Conservation (phyloP, 2,329 filamentous ascomycete genomes). For the Ustulina deusta region DNA sequence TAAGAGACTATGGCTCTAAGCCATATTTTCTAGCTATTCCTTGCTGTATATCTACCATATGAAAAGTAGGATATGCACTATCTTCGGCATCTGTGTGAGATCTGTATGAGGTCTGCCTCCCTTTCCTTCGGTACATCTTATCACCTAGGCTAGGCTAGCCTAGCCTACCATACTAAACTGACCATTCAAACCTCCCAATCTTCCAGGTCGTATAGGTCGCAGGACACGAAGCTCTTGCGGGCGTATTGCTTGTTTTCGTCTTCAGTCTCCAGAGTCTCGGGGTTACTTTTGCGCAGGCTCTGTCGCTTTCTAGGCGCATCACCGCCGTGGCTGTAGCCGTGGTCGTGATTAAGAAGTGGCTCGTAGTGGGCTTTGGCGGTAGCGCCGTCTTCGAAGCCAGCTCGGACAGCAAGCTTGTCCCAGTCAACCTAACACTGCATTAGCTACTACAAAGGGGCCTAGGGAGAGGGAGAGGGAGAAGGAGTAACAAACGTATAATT, state of each 20-base stretch:
- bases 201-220: conserved; percentile 18
- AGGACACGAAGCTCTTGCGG: too few relatives aligned
- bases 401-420: conserved; percentile 24
- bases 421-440: not conserved
- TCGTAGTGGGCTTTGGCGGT: too few relatives aligned
- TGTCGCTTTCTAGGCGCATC: conserved; percentile 43
- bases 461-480: too few relatives aligned
- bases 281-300: conserved; percentile 39
- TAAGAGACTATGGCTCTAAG: conserved; percentile 66
- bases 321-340: too few relatives aligned
- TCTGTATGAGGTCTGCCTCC: not conserved
- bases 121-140: not conserved
- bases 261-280: conserved; percentile 34
- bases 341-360: too few relatives aligned
- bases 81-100: not conserved
- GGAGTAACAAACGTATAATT: conserved; percentile 24
- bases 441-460: not conserved
- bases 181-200: conserved; percentile 5
- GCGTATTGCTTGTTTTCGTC: conserved; percentile 13
- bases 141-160: too few relatives aligned
- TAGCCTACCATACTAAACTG: too few relatives aligned
- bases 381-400: conserved; percentile 25
- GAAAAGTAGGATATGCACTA: too few relatives aligned
- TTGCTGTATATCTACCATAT: too few relatives aligned
- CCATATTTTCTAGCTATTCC: conserved; percentile 52